phyloP scores from a whole-genome alignment of 2,329 filamentous ascomycete genomes.

The Aureobasidium leucospermi region DNA sequence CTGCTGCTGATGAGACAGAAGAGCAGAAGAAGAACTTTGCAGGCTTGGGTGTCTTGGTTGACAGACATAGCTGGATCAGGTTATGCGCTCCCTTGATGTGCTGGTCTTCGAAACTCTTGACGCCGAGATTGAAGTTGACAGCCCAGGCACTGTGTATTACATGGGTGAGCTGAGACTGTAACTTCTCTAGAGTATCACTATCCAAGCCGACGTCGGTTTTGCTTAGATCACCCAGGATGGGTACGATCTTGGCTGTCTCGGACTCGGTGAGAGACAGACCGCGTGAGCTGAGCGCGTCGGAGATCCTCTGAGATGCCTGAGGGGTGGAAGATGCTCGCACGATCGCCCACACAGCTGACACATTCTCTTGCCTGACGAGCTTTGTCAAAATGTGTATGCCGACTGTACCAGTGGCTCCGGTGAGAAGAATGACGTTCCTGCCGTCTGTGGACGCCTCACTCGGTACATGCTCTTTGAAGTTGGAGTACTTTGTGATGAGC shows the following conservation, averaged over 20 bases:
- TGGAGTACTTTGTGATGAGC: conserved; percentile 40
- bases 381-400: conserved; percentile 50
- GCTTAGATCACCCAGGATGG: conserved; percentile 35
- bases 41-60: conserved; percentile 21
- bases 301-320: conserved; percentile 28
- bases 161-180: conserved; percentile 30
- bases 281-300: conserved; percentile 29
- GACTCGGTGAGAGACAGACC: conserved; percentile 28
- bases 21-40: conserved; percentile 44
- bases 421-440: conserved; percentile 39
- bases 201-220: conserved; percentile 35
- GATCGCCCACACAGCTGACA: conserved; percentile 43
- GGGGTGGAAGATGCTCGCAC: conserved; percentile 39
- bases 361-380: conserved; percentile 23
- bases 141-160: conserved; percentile 48
- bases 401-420: conserved; percentile 59
- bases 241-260: conserved; percentile 28
- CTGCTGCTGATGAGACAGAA: conserved; percentile 37
- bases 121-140: conserved; percentile 50
- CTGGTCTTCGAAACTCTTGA: conserved; percentile 44
- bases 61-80: conserved; percentile 35
- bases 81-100: conserved; percentile 39
- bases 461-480: conserved; percentile 27
- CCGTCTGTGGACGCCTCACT: conserved; percentile 4
- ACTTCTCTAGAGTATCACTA: conserved; percentile 20